phyloP scores from a whole-genome alignment of 2,329 filamentous ascomycete genomes.

The Paraconiothyrium sp. region DNA sequence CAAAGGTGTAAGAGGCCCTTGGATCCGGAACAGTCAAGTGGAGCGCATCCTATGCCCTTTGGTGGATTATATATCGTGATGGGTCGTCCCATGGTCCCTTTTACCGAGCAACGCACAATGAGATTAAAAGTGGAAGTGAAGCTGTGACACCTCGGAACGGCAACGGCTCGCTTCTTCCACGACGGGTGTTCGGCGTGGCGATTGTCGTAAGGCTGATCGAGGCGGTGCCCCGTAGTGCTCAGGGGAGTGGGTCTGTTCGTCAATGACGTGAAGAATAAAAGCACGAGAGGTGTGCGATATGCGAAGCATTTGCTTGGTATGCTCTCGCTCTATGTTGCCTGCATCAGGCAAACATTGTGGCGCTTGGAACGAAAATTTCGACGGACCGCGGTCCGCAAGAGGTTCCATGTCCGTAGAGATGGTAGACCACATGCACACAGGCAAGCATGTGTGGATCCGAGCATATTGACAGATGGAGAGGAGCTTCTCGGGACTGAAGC shows the following conservation, averaged over 20 bases:
- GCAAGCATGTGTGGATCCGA: neutral
- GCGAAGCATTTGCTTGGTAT: neutral
- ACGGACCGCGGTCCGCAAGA: neutral
- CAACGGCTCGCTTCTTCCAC: neutral
- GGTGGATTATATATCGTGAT: neutral
- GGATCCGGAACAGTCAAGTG: neutral
- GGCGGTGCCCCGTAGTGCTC: neutral
- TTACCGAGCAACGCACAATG: slow-evolving; percentile 17
- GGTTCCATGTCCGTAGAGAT: neutral
- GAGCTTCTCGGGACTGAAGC: neutral
- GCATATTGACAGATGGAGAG: neutral
- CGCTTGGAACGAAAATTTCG: neutral
- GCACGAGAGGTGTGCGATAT: neutral
- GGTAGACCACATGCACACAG: neutral
- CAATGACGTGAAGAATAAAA: neutral
- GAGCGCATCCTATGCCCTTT: slow-evolving; percentile 6
- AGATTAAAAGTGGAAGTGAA: neutral
- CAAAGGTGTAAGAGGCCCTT: slow-evolving; percentile 2
- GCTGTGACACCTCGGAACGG: neutral
- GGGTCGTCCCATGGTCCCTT: neutral
- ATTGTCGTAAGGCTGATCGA: neutral
- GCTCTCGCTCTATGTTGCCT: neutral
- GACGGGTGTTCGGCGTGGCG: neutral
- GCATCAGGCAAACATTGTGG: neutral
- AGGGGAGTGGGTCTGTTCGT: neutral